Evolutionary conservation across 139 green algal genomes (phyloP).

Genomic region (Tetradesmus lagerheimii): DNA sequence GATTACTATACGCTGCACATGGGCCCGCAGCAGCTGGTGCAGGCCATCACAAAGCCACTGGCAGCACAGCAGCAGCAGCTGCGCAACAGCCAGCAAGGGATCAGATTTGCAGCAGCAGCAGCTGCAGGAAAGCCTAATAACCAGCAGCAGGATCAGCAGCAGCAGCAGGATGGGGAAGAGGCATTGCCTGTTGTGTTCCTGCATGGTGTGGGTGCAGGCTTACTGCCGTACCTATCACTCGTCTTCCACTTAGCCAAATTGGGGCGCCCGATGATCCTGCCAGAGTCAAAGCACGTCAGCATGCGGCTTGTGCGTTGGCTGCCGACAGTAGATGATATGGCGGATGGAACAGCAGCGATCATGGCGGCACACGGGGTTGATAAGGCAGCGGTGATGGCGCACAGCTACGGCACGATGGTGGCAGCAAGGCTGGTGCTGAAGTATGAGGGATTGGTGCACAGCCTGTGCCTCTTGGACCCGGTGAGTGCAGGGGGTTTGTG

Average conservation of each 20-base stretch:
- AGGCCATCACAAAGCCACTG: background rate
- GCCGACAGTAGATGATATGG: constrained; percentile 43
- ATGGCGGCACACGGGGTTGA: background rate
- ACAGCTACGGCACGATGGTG: constrained; percentile 42
- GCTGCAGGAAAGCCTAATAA: no score
- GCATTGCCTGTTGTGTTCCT: constrained; percentile 16
- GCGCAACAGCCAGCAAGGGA: background rate
- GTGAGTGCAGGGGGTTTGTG: background rate
- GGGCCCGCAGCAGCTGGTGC: background rate
- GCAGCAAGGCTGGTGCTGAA: constrained; percentile 35
- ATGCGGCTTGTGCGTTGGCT: constrained; percentile 31
- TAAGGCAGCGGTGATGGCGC: background rate
- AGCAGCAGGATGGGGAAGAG: background rate
- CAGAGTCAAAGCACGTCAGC: constrained; percentile 40
- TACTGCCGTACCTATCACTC: constrained; percentile 34
- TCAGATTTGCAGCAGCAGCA: background rate
- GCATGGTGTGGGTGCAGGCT: constrained; percentile 31
- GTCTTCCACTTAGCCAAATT: constrained; percentile 32
- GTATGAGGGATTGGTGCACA: constrained; percentile 11
- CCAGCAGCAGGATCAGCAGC: background rate
- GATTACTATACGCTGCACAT: constrained; percentile 30
- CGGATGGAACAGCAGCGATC: constrained; percentile 18
- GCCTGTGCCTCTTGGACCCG: constrained; percentile 24
- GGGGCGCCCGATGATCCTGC: constrained; percentile 25
- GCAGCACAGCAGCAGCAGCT: background rate